Evolutionary conservation across 1,139 yeast species (phyloP).

Genomic region (Blastobotrys raffinosifermentans): DNA sequence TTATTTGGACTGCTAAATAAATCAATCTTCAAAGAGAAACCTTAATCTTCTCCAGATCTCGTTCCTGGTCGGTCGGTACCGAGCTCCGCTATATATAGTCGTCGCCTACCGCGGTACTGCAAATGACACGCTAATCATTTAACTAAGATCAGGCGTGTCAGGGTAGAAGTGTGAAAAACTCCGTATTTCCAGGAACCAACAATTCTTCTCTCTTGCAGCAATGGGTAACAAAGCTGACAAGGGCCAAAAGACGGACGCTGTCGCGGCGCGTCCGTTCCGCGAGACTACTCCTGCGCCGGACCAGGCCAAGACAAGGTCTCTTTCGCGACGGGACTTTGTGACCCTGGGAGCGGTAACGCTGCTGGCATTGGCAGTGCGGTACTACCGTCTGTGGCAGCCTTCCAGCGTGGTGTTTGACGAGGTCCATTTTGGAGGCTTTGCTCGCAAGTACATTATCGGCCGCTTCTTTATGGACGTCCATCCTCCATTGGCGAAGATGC

Average conservation of each 20-base stretch:
- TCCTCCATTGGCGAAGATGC: conserved; percentile 94
- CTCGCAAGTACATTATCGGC: conserved; percentile 58
- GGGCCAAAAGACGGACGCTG: too few relatives aligned
- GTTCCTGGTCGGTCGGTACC: too few relatives aligned
- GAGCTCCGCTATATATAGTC: too few relatives aligned
- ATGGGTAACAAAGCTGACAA: too few relatives aligned
- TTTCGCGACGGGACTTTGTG: conserved; percentile 23
- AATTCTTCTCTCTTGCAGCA: too few relatives aligned
- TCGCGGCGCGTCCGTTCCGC: too few relatives aligned
- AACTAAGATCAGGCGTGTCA: background rate
- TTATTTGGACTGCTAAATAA: too few relatives aligned
- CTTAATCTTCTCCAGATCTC: too few relatives aligned
- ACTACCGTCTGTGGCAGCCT: conserved; percentile 59
- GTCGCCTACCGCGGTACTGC: background rate
- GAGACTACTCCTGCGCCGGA: conserved; percentile 41
- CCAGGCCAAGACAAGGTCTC: conserved; percentile 31
- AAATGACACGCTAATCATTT: background rate
- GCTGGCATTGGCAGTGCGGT: conserved; percentile 52
- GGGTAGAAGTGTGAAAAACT: background rate
- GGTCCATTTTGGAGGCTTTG: conserved; percentile 68
- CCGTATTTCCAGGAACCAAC: too few relatives aligned
- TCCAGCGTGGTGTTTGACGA: conserved; percentile 90
- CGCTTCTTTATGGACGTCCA: conserved; percentile 88
- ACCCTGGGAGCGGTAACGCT: conserved; percentile 47
- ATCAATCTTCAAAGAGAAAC: too few relatives aligned